phyloP scores from a whole-genome alignment of 1,284 basidiomycete species.

The Moniliophthora roreri region DNA sequence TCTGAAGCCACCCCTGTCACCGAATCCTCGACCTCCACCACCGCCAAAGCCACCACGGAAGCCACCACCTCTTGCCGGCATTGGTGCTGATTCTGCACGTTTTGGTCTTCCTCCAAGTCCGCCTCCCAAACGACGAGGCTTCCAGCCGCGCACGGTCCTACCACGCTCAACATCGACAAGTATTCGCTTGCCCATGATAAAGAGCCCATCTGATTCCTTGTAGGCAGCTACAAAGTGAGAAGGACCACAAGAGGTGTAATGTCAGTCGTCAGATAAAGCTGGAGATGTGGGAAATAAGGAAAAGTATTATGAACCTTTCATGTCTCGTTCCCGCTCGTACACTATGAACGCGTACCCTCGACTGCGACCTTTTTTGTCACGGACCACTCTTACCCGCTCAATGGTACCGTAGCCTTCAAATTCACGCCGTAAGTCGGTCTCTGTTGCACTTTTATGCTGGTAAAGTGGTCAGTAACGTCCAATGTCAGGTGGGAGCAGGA shows the following conservation, averaged over 20 bases:
- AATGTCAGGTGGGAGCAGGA: conserved; percentile 14
- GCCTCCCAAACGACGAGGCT: conserved; percentile 92
- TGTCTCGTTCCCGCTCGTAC: conserved; percentile 97
- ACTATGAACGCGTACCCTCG: conserved; percentile 97
- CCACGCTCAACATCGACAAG: conserved; percentile 98
- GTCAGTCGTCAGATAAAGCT: conserved; percentile 14
- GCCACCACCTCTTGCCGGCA: conserved; percentile 34
- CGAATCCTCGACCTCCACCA: conserved; percentile 39
- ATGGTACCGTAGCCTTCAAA: conserved; percentile 96
- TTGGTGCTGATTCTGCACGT: conserved; percentile 58
- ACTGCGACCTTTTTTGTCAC: conserved; percentile 84
- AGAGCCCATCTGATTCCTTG: conserved; percentile 98
- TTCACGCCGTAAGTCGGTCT: conserved; percentile 89
- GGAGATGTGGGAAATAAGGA: conserved; percentile 12
- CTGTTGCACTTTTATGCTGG: conserved; percentile 86
- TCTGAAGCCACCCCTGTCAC: conserved; percentile 36
- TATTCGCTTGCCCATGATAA: conserved; percentile 93
- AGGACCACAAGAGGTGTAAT: conserved; percentile 17
- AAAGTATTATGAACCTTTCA: conserved; percentile 77
- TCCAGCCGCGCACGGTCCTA: conserved; percentile 97
- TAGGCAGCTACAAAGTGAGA: conserved; percentile 76
- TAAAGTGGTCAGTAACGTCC: conserved; percentile 20
- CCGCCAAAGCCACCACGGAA: conserved; percentile 41
- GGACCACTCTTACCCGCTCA: conserved; percentile 88
- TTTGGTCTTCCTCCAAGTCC: conserved; percentile 96